Base-by-base conservation (phyloP, 345 rosid genomes). In the Nasturtium officinale region DNA sequence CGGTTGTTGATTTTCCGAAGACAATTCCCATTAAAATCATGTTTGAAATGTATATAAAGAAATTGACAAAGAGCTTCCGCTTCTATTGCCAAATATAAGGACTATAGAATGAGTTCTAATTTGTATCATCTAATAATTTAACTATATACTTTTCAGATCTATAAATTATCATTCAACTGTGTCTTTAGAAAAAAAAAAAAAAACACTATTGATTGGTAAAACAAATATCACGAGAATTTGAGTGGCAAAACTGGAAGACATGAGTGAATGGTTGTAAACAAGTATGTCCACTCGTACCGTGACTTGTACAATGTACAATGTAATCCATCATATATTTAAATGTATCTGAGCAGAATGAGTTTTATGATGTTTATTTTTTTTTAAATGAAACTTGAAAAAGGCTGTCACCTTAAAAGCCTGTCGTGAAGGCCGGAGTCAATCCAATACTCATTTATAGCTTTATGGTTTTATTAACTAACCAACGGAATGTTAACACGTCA, bases 401-500 rank as follows among this genome's bases (percentile, higher is more conserved):
- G 43, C n/a, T 38, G 15, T 38, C 43, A 38, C 53, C 18, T 8
- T 48, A 9, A 18, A 48, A 48, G 10, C 28, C 54, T 50, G 28
- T 28, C 16, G 6, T 40, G 16, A 40, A 0, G 46, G 2, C 32
- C 1, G 20, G 29, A 43, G 20, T 5, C 43, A 43, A 56, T 18
- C 16, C 64, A 69, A 56, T 55, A 69, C 43, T 29, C 51, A 66
- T 42, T 43, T 16, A n/a, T 8, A 66, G 29, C 33, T 23, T 9
- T 12, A 46, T 11, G 48, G 48, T 33, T 47, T 38, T 37, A 37
- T 61, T 71, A 71, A n/a, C 7, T 37, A 50, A 61, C 53, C 68
- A 71, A 38, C 16, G 32, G 25, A 13, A 71, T 17, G 28, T 7
- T 15, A 51, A 48, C 76, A 71, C 69, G 68, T 71, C 61, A 26